Evolutionary conservation across 208 protist species (phyloP).

Genomic region (Acanthamoeba polyphaga): DNA sequence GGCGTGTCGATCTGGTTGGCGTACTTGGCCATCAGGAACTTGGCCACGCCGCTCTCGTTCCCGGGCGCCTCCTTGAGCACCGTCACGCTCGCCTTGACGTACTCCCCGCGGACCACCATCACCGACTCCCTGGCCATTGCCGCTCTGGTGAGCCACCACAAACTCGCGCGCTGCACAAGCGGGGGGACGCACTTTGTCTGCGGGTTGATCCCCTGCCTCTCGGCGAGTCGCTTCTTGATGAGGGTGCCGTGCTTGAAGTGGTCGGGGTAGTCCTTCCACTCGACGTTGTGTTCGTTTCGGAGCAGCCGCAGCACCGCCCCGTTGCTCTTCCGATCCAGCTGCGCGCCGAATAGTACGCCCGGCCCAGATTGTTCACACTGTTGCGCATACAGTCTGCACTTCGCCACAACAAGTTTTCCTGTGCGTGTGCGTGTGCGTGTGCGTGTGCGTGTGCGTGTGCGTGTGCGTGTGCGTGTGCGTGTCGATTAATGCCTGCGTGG

Average conservation of each 20-base stretch:
- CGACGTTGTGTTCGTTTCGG: background rate
- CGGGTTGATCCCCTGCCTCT: background rate
- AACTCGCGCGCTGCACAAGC: background rate
- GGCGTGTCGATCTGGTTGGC: background rate
- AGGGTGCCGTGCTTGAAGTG: constrained; percentile 31
- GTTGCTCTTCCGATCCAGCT: background rate
- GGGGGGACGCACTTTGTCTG: background rate
- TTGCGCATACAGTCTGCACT: background rate
- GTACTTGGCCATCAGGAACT: constrained; percentile 22
- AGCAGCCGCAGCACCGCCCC: background rate
- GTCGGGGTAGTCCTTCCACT: constrained; percentile 15
- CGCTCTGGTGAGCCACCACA: background rate
- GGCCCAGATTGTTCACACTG: background rate
- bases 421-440: too few species aligned
- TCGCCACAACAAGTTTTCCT: constrained; percentile 14
- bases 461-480: too few species aligned
- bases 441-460: too few species aligned
- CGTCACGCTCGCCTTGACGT: background rate
- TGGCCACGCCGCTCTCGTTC: background rate
- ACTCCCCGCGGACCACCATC: background rate
- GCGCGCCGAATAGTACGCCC: background rate
- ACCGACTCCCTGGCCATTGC: background rate
- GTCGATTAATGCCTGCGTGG: background rate
- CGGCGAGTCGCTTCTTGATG: constrained; percentile 7
- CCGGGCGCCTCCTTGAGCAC: constrained; percentile 1